phyloP scores from a whole-genome alignment of 345 rosid genomes.

The Trapa bicornis region DNA sequence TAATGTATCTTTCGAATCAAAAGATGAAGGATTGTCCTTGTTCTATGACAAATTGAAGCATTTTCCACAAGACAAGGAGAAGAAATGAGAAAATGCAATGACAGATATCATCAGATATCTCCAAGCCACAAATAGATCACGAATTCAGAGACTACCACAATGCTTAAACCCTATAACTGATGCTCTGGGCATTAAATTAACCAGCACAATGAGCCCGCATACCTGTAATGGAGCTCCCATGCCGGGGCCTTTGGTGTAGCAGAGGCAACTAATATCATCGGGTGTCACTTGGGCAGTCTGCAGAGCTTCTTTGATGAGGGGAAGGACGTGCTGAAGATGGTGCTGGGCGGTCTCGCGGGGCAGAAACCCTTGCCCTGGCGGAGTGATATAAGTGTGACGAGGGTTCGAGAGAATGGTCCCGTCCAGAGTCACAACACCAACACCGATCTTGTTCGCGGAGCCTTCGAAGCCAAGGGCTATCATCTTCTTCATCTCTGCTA shows the following conservation, averaged over 20 bases:
- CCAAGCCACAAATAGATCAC: neutral
- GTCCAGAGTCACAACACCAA: constrained; percentile 73
- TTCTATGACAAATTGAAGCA: neutral
- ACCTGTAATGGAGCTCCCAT: constrained; percentile 88
- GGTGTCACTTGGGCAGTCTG: constrained; percentile 50
- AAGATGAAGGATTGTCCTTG: neutral
- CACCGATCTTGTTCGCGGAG: constrained; percentile 88
- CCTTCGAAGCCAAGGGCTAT: constrained; percentile 89
- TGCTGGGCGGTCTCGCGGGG: constrained; percentile 94
- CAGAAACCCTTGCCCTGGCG: constrained; percentile 94
- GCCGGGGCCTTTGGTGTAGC: constrained; percentile 92
- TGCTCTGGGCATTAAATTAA: neutral
- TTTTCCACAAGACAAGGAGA: too few relatives aligned
- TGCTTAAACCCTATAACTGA: neutral
- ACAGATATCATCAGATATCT: too few relatives aligned
- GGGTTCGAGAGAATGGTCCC: constrained; percentile 86
- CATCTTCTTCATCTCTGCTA: constrained; percentile 44
- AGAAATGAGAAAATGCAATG: too few relatives aligned
- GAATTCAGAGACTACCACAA: neutral
- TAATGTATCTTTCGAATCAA: neutral
- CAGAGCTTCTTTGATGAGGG: constrained; percentile 62
- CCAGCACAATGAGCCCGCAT: too few relatives aligned
- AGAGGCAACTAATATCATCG: constrained; percentile 69
- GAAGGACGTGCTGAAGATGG: constrained; percentile 73
- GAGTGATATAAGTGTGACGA: constrained; percentile 87